Evolutionary conservation across 2,329 filamentous ascomycete species (phyloP).

Genomic region (Penicillium aurantiogriseum): DNA sequence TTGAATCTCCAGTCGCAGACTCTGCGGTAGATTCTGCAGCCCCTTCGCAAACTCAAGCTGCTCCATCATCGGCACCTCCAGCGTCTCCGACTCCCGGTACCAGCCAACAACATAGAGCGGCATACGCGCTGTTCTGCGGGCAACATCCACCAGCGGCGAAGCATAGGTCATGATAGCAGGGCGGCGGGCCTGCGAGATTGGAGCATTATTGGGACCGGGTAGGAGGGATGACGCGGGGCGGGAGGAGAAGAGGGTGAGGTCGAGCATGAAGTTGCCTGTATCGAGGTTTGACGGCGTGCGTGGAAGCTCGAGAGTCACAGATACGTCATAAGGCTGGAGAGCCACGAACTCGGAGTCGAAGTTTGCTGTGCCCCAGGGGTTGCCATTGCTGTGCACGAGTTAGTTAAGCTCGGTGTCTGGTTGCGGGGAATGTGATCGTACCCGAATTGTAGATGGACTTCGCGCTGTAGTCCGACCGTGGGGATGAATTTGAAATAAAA

Average conservation of each 20-base stretch:
- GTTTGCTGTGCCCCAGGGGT: constrained; percentile 54
- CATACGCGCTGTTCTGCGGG: constrained; percentile 61
- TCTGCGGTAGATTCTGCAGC: constrained; percentile 52
- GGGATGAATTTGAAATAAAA: constrained; percentile 71
- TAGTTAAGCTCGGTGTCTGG: neutral
- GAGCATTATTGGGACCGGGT: constrained; percentile 30
- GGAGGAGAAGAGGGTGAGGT: constrained; percentile 65
- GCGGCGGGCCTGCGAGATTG: constrained; percentile 66
- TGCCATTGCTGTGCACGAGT: constrained; percentile 35
- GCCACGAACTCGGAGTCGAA: constrained; percentile 59
- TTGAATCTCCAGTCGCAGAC: constrained; percentile 65
- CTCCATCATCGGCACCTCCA: constrained; percentile 73
- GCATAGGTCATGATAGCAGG: constrained; percentile 78
- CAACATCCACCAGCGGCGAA: constrained; percentile 65
- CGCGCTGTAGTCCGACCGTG: constrained; percentile 60
- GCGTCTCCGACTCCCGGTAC: constrained; percentile 59
- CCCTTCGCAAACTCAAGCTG: constrained; percentile 63
- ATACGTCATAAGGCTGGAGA: constrained; percentile 81
- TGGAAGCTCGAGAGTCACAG: constrained; percentile 72
- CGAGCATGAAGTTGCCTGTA: constrained; percentile 92
- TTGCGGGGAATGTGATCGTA: constrained; percentile 26
- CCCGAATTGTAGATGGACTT: constrained; percentile 66
- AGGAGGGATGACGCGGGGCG: constrained; percentile 39
- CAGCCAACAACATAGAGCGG: constrained; percentile 69
- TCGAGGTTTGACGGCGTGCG: constrained; percentile 72